Evolutionary conservation across 495 filamentous ascomycete species (phyloP).

Genomic region (Neurospora sp.): DNA sequence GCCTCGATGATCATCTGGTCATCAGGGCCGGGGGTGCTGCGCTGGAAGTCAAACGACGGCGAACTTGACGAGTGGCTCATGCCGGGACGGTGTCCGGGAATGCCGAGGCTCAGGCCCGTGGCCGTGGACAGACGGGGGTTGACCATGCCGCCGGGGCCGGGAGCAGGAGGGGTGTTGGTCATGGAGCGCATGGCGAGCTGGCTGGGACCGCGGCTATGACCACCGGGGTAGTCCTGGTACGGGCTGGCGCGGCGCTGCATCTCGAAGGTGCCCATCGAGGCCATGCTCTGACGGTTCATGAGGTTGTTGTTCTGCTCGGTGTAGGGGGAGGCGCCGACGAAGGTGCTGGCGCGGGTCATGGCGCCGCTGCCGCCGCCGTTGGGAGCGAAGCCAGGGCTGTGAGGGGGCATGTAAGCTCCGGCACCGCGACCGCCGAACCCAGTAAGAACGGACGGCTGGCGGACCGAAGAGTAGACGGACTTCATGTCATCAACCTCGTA

Average conservation of each 20-base stretch:
- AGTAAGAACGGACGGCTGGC: conserved; percentile 85
- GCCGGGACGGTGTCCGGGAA: conserved; percentile 30
- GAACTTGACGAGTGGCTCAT: conserved; percentile 42
- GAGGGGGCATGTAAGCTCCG: conserved; percentile 64
- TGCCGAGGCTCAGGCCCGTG: conserved; percentile 28
- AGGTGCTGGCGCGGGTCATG: conserved; percentile 34
- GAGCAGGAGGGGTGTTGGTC: conserved; percentile 36
- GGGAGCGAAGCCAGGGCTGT: conserved; percentile 52
- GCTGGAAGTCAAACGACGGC: conserved; percentile 71
- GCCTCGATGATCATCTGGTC: conserved; percentile 70
- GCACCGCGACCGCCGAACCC: conserved; percentile 61
- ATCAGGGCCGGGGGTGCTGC: conserved; percentile 52
- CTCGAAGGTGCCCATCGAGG: conserved; percentile 38
- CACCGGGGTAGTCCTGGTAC: conserved; percentile 38
- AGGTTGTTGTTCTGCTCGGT: conserved; percentile 25
- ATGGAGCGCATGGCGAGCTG: conserved; percentile 24
- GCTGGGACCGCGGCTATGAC: conserved; percentile 11
- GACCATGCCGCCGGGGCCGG: conserved; percentile 24
- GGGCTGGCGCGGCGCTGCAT: conserved; percentile 34
- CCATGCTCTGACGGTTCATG: conserved; percentile 38
- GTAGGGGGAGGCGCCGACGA: conserved; percentile 26
- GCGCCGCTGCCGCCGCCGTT: conserved; percentile 33
- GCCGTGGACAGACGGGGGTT: conserved; percentile 31
- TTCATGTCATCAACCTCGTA: conserved; percentile 98
- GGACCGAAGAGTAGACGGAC: conserved; percentile 88